A percentile compares a stretch with the other conserved stretches of the same genome.
Conservation (phyloP, 2,329 filamentous ascomycete genomes). For the Colletotrichum truncatum region DNA sequence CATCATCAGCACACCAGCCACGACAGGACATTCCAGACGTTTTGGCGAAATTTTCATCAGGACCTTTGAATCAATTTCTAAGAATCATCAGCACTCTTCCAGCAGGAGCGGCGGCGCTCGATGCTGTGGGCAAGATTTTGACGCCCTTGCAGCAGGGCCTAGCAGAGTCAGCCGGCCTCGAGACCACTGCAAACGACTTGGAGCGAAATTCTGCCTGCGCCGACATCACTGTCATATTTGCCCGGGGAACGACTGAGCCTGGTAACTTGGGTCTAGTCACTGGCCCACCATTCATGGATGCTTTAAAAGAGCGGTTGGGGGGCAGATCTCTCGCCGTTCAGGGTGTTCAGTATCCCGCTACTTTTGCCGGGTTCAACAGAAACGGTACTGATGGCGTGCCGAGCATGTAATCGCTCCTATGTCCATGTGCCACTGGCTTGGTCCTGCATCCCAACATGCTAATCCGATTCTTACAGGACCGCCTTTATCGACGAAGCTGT, state of each 20-base stretch:
- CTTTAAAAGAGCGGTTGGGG: constrained; percentile 27
- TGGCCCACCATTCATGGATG: constrained; percentile 36
- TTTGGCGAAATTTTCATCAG: constrained; percentile 14
- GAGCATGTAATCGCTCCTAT: constrained; percentile 32
- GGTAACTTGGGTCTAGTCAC: constrained; percentile 38
- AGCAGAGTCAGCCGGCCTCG: constrained; percentile 28
- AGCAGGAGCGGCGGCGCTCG: constrained; percentile 15
- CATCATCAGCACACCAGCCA: background rate
- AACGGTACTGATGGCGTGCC: constrained; percentile 33
- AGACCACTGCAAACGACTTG: constrained; percentile 13
- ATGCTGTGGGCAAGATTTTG: background rate
- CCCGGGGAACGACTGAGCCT: constrained; percentile 41
- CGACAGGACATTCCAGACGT: constrained; percentile 14
- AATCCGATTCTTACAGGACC: constrained; percentile 39
- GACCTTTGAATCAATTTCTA: constrained; percentile 21
- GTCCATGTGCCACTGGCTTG: too few species aligned
- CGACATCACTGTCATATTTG: constrained; percentile 40
- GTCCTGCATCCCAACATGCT: too few species aligned
- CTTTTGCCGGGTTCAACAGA: constrained; percentile 36
- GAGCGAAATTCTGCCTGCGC: constrained; percentile 33
- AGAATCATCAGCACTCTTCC: constrained; percentile 21
- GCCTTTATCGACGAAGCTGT: constrained; percentile 39
- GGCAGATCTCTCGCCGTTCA: constrained; percentile 33
- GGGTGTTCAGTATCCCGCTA: constrained; percentile 39
- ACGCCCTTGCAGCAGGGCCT: constrained; percentile 28